These are phyloP conservation scores for Fusarium incarnatum DNA, from an alignment of 2,329 filamentous ascomycete genomes.

Conservation along the genomic window DNA sequence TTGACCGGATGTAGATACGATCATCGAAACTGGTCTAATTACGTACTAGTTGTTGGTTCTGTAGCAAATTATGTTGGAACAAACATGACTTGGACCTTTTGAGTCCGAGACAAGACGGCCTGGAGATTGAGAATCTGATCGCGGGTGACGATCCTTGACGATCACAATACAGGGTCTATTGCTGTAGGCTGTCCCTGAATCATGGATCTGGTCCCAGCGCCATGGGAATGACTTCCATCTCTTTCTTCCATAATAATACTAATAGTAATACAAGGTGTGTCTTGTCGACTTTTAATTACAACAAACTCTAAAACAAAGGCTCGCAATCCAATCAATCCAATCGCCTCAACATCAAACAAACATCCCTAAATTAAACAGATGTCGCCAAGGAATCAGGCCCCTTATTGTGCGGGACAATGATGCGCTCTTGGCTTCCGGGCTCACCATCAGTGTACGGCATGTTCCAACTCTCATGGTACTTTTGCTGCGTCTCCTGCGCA, in stretches of 20 bases:
- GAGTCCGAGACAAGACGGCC: not conserved
- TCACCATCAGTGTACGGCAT: constrained; percentile 36
- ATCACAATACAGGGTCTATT: constrained; percentile 20
- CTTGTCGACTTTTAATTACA: not conserved
- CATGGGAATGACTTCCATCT: not conserved
- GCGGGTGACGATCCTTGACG: not conserved
- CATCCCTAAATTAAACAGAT: constrained; percentile 10
- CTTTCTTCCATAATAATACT: no score
- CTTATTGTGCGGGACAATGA: constrained; percentile 18
- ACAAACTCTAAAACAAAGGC: constrained; percentile 3
- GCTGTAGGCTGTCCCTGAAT: constrained; percentile 3
- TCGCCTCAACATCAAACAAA: not conserved
- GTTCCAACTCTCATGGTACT: constrained; percentile 51
- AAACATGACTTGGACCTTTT: not conserved
- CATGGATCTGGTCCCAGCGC: constrained; percentile 1
- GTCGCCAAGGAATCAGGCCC: constrained; percentile 19
- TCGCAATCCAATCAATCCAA: constrained; percentile 1
- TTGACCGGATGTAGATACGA: constrained; percentile 18
- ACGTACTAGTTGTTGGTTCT: constrained; percentile 9
- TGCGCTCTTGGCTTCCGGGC: constrained; percentile 21
- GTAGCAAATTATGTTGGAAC: not conserved
- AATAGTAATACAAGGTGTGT: not conserved
- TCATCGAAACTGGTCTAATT: not conserved
- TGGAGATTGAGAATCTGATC: constrained; percentile 1
- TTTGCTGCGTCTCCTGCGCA: constrained; percentile 45